A percentile compares a stretch with the other conserved stretches of the same genome.
These are phyloP conservation scores for Pharnaceum exiguum DNA, from an alignment of 148 eudicot species.

Conservation along the genomic window DNA sequence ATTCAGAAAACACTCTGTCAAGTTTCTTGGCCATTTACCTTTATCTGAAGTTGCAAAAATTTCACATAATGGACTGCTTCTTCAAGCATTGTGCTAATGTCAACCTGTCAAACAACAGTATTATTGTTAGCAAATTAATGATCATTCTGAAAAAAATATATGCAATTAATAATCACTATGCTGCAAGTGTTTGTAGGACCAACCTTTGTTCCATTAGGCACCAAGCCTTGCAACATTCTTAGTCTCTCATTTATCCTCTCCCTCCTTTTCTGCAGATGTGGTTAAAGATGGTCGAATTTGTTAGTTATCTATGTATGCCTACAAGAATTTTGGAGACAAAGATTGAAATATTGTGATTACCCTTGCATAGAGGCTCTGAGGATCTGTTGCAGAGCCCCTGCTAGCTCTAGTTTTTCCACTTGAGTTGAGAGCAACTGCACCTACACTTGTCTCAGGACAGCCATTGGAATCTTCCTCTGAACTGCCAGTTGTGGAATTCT, in stretches of 20 bases:
- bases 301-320: no score
- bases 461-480: constrained; percentile 45
- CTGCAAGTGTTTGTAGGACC: not conserved
- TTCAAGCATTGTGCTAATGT: constrained; percentile 81
- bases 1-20: not conserved
- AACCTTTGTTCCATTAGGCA: constrained; percentile 91
- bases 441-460: constrained; percentile 32
- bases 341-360: constrained; percentile 16
- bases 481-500: constrained; percentile 23
- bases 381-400: constrained; percentile 81
- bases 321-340: not conserved
- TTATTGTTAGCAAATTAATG: not conserved
- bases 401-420: constrained; percentile 54
- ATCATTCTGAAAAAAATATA: not conserved
- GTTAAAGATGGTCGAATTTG: no score
- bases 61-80: constrained; percentile 79
- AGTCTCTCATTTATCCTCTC: constrained; percentile 73
- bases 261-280: constrained; percentile 59
- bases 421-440: constrained; percentile 10
- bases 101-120: constrained; percentile 40
- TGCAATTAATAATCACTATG: not conserved
- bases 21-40: constrained; percentile 22
- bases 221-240: constrained; percentile 63
- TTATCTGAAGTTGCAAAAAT: constrained; percentile 66
- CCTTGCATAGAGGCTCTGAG: constrained; percentile 94